Conservation (phyloP, 129 eudicot species). For the Flaveria brownii region DNA sequence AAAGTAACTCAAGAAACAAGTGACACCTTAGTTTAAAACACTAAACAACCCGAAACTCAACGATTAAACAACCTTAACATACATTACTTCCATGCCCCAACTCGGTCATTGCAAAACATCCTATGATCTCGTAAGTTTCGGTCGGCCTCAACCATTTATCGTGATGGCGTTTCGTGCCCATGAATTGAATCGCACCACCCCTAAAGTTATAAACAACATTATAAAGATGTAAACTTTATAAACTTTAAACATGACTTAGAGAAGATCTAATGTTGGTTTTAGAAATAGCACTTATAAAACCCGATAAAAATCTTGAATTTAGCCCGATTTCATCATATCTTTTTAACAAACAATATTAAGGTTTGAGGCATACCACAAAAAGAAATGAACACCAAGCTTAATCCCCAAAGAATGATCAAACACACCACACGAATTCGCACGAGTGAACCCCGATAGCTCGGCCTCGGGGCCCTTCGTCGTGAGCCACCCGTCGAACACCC, state of each 20-base stretch:
- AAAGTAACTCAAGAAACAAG: conserved; percentile 12
- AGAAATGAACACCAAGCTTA: conserved; percentile 35
- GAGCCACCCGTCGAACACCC: conserved; percentile 40
- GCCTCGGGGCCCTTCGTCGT: conserved; percentile 12
- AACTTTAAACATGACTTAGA: background rate
- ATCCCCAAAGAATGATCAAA: conserved; percentile 30
- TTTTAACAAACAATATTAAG: background rate
- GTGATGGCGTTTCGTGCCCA: conserved; percentile 91
- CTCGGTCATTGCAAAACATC: conserved; percentile 97
- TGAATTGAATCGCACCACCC: conserved; percentile 85
- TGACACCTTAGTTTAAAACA: background rate
- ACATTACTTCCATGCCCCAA: conserved; percentile 98
- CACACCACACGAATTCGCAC: conserved; percentile 17
- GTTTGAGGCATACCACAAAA: conserved; percentile 25
- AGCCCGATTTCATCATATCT: no score
- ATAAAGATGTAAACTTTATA: background rate
- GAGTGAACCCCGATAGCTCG: conserved; percentile 31
- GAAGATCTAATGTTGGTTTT: no score
- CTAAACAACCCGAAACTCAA: background rate
- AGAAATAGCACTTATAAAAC: no score
- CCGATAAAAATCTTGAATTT: no score
- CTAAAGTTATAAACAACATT: conserved; percentile 39
- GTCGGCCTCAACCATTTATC: conserved; percentile 82
- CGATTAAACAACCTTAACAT: conserved; percentile 38
- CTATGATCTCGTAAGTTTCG: conserved; percentile 57